A percentile compares a stretch with the other conserved stretches of the same genome.
Evolutionary conservation across 2,329 filamentous ascomycete species (phyloP).

Genomic region (Fusarium xylarioides): DNA sequence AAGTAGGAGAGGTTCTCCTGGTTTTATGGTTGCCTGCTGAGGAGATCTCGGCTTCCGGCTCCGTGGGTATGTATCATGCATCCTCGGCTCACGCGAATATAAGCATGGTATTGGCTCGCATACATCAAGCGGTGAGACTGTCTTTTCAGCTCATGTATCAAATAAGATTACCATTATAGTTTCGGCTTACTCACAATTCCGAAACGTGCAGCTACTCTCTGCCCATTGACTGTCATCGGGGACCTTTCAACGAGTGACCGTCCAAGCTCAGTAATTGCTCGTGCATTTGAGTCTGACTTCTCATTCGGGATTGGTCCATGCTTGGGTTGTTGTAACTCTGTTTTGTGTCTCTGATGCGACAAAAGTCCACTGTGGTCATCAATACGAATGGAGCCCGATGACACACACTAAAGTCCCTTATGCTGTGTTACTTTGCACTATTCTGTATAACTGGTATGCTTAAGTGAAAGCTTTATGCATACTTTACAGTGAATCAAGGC

Average conservation of each 20-base stretch:
- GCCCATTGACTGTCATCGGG: background rate
- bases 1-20: fast-evolving
- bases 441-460: fast-evolving
- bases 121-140: too few species aligned
- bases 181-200: background rate
- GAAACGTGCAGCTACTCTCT: background rate
- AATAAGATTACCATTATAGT: background rate
- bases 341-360: background rate
- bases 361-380: background rate
- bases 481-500: fast-evolving
- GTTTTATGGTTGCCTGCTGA: background rate
- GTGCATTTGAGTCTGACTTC: background rate
- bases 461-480: fast-evolving
- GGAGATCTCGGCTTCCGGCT: background rate
- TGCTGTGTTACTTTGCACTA: background rate
- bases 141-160: fast-evolving
- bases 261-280: background rate
- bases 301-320: background rate
- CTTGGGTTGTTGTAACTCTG: background rate
- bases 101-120: too few species aligned
- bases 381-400: background rate
- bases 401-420: background rate
- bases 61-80: too few species aligned
- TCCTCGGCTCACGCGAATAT: too few species aligned
- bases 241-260: background rate